Percentiles rank a stretch among this genome's conserved stretches.
phyloP scores from a whole-genome alignment of 2,329 filamentous ascomycete species.

The Apiospora saccharicola region DNA sequence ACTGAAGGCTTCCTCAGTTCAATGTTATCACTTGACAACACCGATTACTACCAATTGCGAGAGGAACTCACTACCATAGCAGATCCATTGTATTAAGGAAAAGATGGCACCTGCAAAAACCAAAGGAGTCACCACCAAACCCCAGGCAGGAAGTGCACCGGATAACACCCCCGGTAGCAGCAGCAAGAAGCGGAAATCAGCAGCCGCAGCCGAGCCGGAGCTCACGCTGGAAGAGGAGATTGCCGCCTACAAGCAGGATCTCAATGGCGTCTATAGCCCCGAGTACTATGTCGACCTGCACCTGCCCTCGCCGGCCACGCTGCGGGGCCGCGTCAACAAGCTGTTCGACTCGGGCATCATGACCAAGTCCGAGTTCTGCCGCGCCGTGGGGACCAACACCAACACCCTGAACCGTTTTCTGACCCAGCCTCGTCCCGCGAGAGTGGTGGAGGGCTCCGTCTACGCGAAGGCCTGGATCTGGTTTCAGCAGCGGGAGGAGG shows the following conservation, averaged over 20 bases:
- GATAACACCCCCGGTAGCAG: constrained; percentile 27
- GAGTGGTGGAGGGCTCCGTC: constrained; percentile 26
- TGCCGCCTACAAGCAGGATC: constrained; percentile 38
- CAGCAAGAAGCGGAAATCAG: constrained; percentile 37
- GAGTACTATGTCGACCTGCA: constrained; percentile 27
- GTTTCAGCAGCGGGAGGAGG: constrained; percentile 37
- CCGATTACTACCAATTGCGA: not conserved
- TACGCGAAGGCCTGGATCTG: constrained; percentile 34
- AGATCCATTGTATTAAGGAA: not conserved
- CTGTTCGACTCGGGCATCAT: constrained; percentile 35
- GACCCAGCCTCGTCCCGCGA: constrained; percentile 30
- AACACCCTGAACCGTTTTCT: constrained; percentile 30
- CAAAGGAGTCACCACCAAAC: not conserved
- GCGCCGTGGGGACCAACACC: constrained; percentile 30
- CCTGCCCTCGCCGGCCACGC: constrained; percentile 28
- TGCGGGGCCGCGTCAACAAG: constrained; percentile 36
- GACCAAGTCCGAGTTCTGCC: constrained; percentile 36
- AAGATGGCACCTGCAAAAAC: not conserved
- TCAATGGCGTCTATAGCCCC: constrained; percentile 31
- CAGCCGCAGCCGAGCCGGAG: constrained; percentile 29
- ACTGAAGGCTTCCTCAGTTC: not conserved
- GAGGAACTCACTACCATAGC: not conserved
- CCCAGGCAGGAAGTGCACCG: not conserved
- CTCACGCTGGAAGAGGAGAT: constrained; percentile 37
- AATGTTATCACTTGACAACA: not conserved